Evolutionary conservation across 805 yeast genomes (phyloP), one percentile per base, ranked within the genome.

Genomic region (Candida tibetensis): DNA sequence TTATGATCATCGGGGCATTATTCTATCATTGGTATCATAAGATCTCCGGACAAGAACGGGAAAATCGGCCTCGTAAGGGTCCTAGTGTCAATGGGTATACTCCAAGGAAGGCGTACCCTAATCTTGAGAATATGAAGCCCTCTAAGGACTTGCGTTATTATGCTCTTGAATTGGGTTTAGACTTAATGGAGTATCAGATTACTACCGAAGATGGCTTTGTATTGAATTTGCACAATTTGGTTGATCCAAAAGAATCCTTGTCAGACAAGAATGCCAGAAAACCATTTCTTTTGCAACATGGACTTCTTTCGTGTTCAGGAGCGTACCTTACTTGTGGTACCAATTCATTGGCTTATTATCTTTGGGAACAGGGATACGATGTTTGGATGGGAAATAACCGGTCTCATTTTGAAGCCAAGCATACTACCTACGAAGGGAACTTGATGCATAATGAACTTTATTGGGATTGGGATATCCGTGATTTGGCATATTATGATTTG

Each of bases 391-490:
- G 96, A 1, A 87, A 89, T 53, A 90, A 89, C 54, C 64, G 99
- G 45, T 83, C 96, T 47, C 95, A 96, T 4, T 85, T 90, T 55
- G 68, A 75, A 28, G 85, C 95, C 0, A 64, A 71, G 36, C 95
- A 90, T 64, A 45, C 56, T 5, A 37, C 34, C 10, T 47, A 42
- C 21, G 42, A 47, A 18, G 71, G 71, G 1, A 62, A 65, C 32
- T 56, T 69, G 34, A 59, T 69, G 42, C 59, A 59, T 40, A 71
- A 67, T 44, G 64, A 68, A 26, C 52, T 67, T 35, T 85, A 84
- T 79, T 91, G 99, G 99, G 81, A 85, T 48, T 91, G 99, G 99
- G 91, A 86, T 53, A 73, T 93, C 35, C 62, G 72, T n/a, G 91
- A 87, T 32, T 78, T 93, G 81, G 91, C 90, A 0, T 69, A 71